These are phyloP conservation scores for Apiospora koreana DNA, from an alignment of 2,329 filamentous ascomycete species.

Conservation along the genomic window DNA sequence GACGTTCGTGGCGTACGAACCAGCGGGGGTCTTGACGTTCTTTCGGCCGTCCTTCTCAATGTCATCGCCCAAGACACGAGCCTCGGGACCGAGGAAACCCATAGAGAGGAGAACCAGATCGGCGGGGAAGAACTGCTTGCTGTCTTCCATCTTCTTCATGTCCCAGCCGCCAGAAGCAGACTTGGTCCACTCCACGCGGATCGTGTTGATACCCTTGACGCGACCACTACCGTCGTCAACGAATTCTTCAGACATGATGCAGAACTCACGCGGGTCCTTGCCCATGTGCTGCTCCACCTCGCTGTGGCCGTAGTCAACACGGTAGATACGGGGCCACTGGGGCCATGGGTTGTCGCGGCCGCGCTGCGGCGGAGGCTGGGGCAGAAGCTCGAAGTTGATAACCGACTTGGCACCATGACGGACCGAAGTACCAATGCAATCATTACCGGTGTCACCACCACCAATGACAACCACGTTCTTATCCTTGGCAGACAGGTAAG, in stretches of 20 bases:
- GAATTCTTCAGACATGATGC: constrained; percentile 97
- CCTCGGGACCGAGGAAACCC: constrained; percentile 95
- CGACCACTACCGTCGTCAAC: constrained; percentile 84
- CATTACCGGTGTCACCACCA: constrained; percentile 96
- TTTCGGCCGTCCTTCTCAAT: constrained; percentile 91
- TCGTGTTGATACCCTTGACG: constrained; percentile 94
- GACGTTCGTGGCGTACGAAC: constrained; percentile 86
- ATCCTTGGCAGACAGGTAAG: constrained; percentile 92
- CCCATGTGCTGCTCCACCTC: constrained; percentile 96
- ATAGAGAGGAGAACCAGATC: constrained; percentile 93
- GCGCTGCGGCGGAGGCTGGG: constrained; percentile 88
- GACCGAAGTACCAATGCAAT: constrained; percentile 95
- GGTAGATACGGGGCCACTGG: constrained; percentile 97
- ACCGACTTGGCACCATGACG: constrained; percentile 95
- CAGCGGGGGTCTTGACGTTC: constrained; percentile 91
- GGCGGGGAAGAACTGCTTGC: constrained; percentile 93
- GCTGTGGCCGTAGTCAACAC: constrained; percentile 95
- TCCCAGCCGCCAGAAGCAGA: constrained; percentile 89
- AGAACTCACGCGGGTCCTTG: constrained; percentile 94
- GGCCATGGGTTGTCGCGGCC: constrained; percentile 96
- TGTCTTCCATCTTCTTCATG: constrained; percentile 95
- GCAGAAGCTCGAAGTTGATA: constrained; percentile 93
- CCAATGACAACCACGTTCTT: constrained; percentile 97
- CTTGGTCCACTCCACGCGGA: constrained; percentile 95
- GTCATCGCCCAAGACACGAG: constrained; percentile 80